Evolutionary conservation across 177 flowering plant genomes (phyloP), one percentile per base, ranked within the genome.

Genomic region (Vitis hybrid): DNA sequence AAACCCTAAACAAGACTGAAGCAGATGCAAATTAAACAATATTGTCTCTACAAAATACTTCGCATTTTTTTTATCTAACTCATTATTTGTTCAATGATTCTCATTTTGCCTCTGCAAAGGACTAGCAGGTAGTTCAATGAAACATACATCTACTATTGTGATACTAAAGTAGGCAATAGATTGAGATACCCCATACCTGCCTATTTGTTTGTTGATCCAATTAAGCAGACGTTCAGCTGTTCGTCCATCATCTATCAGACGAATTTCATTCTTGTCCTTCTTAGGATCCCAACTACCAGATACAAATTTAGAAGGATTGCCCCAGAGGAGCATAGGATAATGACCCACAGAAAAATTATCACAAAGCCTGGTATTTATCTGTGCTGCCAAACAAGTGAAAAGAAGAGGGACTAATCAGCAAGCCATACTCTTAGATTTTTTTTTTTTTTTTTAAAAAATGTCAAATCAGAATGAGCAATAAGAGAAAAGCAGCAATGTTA

Each of bases 321-420:
- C 92, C 99, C 99, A 95, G 56, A 93, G 76, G 52, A 95, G 92
- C 93, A 88, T 91, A 63, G 99, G 99, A 79, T 86, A 93, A 72
- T 86, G 90, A 17, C 74, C 30, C 14, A 93, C 92, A 18, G 96
- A 89, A 84, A 86, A 95, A 73, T 77, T 88, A 83, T 91, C 91
- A 84, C 99, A 95, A 40, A 95, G 93, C 74, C 93, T 83, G 64
- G 71, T 82, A 77, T 95, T 95, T 85, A 81, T 85, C 99, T 95
- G 97, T 82, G 82, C 93, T 88, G 93, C 88, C 97, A 83, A 82
- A 82, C 71, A 90, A 80, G 78, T 70, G 60, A 73, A 81, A 82
- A 70, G 65, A 11, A 11, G 50, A 72, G 50, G 72, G 65, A 70
- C 57, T 61, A 72, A 74, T 86, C 77, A 87, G 64, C 61, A 78